Conservation (phyloP, 139 green algal species). For the Chlamydomonas schloesseri region DNA sequence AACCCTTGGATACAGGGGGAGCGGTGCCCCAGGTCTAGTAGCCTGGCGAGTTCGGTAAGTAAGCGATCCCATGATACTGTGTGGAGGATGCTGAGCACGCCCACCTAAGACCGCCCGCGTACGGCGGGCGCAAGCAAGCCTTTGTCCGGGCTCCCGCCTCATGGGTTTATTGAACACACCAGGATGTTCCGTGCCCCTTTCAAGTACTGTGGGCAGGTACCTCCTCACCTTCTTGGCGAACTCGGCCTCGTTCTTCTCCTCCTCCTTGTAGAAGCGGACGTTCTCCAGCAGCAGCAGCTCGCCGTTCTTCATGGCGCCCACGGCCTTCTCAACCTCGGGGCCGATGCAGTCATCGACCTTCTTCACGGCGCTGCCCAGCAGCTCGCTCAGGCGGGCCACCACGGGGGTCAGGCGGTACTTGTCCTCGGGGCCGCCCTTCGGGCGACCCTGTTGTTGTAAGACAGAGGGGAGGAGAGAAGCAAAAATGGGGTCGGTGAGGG, state of each 20-base stretch:
- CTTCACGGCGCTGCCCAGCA: constrained; percentile 89
- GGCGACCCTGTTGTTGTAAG: constrained; percentile 80
- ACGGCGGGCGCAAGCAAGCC: too few species aligned
- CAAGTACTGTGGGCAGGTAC: too few species aligned
- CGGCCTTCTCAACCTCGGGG: constrained; percentile 80
- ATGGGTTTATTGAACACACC: too few species aligned
- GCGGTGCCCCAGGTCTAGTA: too few species aligned
- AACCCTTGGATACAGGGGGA: too few species aligned
- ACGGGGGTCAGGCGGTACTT: constrained; percentile 93
- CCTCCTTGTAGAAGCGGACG: constrained; percentile 98
- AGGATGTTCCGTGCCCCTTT: too few species aligned
- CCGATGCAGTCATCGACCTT: constrained; percentile 98
- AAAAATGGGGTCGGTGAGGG: too few species aligned
- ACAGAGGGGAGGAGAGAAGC: not conserved
- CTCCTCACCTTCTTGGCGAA: constrained; percentile 91
- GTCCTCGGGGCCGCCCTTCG: constrained; percentile 97
- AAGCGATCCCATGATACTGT: too few species aligned
- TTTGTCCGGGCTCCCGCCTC: too few species aligned
- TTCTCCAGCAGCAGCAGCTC: constrained; percentile 94
- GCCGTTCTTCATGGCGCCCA: constrained; percentile 84
- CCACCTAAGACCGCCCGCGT: too few species aligned
- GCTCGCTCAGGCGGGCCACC: constrained; percentile 87
- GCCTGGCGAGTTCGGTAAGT: too few species aligned
- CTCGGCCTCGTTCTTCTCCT: constrained; percentile 96
- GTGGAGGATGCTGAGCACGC: too few species aligned